Conservation (phyloP, 345 rosid genomes). For the Camelina neglecta region DNA sequence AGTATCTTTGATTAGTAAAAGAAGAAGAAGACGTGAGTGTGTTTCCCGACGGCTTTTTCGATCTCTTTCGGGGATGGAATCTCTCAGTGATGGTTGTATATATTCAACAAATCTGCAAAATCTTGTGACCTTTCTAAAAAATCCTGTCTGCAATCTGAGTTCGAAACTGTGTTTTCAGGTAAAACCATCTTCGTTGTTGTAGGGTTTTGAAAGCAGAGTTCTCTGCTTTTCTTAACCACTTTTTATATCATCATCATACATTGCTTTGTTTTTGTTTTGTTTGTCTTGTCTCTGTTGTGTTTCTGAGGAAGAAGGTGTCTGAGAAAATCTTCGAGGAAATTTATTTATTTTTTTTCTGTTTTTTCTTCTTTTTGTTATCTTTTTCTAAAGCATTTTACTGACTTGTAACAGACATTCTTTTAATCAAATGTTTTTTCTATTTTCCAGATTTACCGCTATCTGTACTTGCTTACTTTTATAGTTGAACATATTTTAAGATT, state of each 20-base stretch:
- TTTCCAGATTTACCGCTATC: not conserved
- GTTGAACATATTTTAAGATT: not conserved
- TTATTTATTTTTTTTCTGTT: not conserved
- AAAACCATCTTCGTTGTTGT: slow-evolving; percentile 8
- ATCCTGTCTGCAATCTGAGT: slow-evolving; percentile 26
- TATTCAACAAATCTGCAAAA: slow-evolving; percentile 23
- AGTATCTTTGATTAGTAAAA: slow-evolving; percentile 16
- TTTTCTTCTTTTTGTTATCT: slow-evolving; percentile 12
- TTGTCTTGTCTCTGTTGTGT: slow-evolving; percentile 18
- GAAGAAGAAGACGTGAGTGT: not conserved
- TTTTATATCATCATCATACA: slow-evolving; percentile 20
- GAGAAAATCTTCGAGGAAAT: slow-evolving; percentile 29
- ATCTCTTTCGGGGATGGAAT: slow-evolving; percentile 14
- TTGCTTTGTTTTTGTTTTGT: slow-evolving; percentile 35
- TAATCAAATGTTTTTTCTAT: slow-evolving; percentile 37
- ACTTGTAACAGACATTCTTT: slow-evolving; percentile 44
- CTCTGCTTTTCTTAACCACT: not conserved
- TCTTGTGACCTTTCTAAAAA: slow-evolving; percentile 21
- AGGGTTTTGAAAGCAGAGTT: slow-evolving; percentile 17
- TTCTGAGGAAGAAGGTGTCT: slow-evolving; percentile 23
- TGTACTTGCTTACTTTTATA: not conserved
- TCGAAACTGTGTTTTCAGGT: slow-evolving; percentile 31
- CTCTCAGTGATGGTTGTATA: slow-evolving; percentile 39
- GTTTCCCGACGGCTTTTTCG: not conserved
- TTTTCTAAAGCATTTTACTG: slow-evolving; percentile 40